Conservation (phyloP, 2,329 filamentous ascomycete genomes). For the Elsinoe fawcettii region DNA sequence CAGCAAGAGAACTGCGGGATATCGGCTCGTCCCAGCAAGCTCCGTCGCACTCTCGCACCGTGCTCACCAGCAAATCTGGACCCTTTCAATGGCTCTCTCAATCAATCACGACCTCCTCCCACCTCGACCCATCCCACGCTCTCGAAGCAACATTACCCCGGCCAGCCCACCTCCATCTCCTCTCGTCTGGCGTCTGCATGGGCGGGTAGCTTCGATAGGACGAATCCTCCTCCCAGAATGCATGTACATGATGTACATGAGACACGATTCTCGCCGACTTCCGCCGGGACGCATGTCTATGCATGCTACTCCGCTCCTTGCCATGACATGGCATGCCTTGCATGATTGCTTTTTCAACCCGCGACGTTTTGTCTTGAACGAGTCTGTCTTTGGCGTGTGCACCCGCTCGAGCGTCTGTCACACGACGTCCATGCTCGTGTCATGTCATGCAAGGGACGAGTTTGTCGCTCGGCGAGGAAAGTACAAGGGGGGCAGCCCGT, state of each 20-base stretch:
- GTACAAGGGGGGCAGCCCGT: no score
- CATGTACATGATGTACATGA: background rate
- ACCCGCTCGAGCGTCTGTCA: conserved; percentile 10
- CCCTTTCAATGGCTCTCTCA: background rate
- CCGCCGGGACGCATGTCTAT: background rate
- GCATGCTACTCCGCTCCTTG: background rate
- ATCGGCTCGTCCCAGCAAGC: background rate
- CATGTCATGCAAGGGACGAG: conserved; percentile 4
- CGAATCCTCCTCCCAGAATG: background rate
- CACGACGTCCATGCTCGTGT: conserved; percentile 8
- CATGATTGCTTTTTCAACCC: conserved; percentile 17
- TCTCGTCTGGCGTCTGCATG: conserved; percentile 7
- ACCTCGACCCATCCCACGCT: background rate
- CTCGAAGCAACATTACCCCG: conserved; percentile 4
- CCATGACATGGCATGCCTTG: background rate
- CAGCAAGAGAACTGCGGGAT: background rate
- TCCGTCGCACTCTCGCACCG: background rate
- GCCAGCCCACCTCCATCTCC: background rate
- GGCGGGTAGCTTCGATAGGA: conserved; percentile 10
- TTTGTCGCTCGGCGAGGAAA: background rate
- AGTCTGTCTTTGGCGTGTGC: conserved; percentile 61
- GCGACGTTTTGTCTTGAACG: conserved; percentile 34
- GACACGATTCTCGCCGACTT: conserved; percentile 5
- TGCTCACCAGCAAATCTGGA: background rate
- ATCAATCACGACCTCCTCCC: background rate